phyloP scores from a whole-genome alignment of 2,329 filamentous ascomycete genomes.

The Dothiorella sarmentorum region DNA sequence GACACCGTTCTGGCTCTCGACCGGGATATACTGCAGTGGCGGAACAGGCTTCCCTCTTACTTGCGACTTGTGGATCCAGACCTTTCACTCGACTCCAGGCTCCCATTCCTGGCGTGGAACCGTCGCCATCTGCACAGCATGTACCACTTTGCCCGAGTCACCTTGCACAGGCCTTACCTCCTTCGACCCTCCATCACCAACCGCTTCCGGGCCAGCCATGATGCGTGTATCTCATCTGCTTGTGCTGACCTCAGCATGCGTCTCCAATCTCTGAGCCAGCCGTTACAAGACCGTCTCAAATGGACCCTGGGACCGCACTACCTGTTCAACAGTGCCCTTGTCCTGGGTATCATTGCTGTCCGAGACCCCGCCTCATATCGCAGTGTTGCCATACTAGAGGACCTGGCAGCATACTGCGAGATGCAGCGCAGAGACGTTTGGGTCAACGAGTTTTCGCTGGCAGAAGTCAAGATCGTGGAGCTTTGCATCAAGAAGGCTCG shows the following conservation, averaged over 20 bases:
- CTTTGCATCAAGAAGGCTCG: conserved; percentile 36
- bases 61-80: conserved; percentile 36
- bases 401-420: conserved; percentile 42
- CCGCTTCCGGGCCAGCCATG: conserved; percentile 38
- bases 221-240: conserved; percentile 41
- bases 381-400: conserved; percentile 36
- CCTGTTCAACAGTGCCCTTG: conserved; percentile 44
- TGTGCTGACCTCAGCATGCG: conserved; percentile 41
- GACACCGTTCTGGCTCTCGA: conserved; percentile 38
- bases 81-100: conserved; percentile 28
- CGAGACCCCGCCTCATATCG: conserved; percentile 31
- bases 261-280: conserved; percentile 32
- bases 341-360: conserved; percentile 37
- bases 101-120: conserved; percentile 37
- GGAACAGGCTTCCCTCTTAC: conserved; percentile 33
- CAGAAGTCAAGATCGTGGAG: conserved; percentile 44
- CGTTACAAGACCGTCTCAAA: conserved; percentile 33
- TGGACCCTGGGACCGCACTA: conserved; percentile 38
- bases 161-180: conserved; percentile 40
- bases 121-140: conserved; percentile 39
- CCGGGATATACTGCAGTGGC: conserved; percentile 34
- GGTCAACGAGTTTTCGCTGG: conserved; percentile 41
- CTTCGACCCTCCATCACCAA: conserved; percentile 42
- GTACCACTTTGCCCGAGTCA: conserved; percentile 42
- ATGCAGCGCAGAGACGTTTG: conserved; percentile 40